phyloP scores from a whole-genome alignment of 108 stramenopile species.

The Cyclostephanos invisitatus region DNA sequence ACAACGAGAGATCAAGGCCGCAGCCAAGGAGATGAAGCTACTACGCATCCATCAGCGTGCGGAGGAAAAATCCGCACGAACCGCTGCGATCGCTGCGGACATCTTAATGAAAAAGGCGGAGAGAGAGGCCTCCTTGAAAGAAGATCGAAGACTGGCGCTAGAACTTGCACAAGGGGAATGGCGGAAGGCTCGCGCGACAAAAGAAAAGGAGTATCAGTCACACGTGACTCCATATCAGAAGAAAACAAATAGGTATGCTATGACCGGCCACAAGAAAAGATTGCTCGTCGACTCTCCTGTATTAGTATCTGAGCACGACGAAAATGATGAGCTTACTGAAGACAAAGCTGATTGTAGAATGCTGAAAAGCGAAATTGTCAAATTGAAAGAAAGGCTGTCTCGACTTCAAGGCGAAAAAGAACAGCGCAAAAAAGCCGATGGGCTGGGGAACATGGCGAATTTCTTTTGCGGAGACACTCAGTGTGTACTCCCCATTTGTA shows the following conservation, averaged over 20 bases:
- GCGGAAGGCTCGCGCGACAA: neutral
- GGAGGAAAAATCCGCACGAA: neutral
- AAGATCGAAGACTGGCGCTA: too few species aligned
- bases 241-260: neutral
- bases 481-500: neutral
- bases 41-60: neutral
- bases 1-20: neutral
- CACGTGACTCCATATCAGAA: neutral
- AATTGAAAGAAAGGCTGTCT: neutral
- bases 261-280: neutral
- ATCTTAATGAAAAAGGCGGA: neutral
- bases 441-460: neutral
- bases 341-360: neutral
- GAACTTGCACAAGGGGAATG: too few species aligned
- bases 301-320: neutral
- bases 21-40: neutral
- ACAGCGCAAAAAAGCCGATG: neutral
- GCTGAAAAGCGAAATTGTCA: neutral
- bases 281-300: neutral
- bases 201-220: neutral
- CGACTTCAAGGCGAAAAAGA: neutral
- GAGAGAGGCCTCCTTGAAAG: too few species aligned
- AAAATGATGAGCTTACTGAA: too few species aligned
- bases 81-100: neutral
- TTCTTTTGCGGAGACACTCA: neutral